Evolutionary conservation across 257 asterid genomes (phyloP), one percentile per base, ranked within the genome.

Genomic region (Lavandula angustifolia): DNA sequence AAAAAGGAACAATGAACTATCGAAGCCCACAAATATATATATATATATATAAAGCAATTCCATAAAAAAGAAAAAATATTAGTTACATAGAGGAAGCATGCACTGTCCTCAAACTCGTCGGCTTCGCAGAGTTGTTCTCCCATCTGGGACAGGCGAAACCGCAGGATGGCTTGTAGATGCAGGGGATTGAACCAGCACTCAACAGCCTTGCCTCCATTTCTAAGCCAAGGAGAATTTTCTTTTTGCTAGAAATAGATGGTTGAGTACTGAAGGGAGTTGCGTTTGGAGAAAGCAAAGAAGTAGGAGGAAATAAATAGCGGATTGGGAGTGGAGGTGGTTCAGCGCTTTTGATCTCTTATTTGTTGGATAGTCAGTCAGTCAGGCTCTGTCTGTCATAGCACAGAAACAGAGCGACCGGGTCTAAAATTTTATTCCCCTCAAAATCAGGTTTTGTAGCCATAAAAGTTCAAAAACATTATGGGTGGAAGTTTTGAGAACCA

Each of bases 201-300:
- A 81, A 73, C 47, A 86, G 59, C 73, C 71, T 75, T 22, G 82
- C 74, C 71, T 82, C 96, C 96, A 89, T 86, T 71, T 29, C 33
- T 22, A 22, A 22, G 27, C 27, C 27, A 22, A 22, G 27, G 27
- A 22, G 27, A 22, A 0, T 22, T 22, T 22, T 22, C 27, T 22
- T 22, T 22, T 22, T 22, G 27, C 27, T 0, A 22, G 27, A 22
- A 22, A 22, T 22, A 22, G 1, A 22, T 22, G 27, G 27, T 22
- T 22, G 27, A 22, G 27, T 22, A 22, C 2, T 44, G 37, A 18
- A 29, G 4, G 6, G 31, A 9, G 63, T 5, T 18, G 62, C 50
- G 57, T 62, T 52, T 33, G 75, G 51, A 29, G 13, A 42, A 44
- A 53, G 57, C 41, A 11, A 33, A 46, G 67, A 49, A n/a, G 66